Conservation (phyloP, 2,329 filamentous ascomycete species). For the Calycina herbarum region DNA sequence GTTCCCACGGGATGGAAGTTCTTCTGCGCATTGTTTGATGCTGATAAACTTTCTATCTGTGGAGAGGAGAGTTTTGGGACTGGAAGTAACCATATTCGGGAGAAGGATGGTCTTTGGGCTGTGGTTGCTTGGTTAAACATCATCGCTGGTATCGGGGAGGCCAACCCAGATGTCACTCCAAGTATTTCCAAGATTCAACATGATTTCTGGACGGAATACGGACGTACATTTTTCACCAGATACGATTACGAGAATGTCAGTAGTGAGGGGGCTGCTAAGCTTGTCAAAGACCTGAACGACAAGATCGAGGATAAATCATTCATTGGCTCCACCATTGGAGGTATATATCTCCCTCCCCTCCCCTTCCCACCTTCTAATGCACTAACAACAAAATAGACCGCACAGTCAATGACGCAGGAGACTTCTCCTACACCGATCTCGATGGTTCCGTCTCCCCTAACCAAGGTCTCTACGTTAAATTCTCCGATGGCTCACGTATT, state of each 20-base stretch:
- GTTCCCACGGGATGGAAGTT: slow-evolving; percentile 99
- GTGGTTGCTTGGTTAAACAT: slow-evolving; percentile 98
- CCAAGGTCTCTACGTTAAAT: slow-evolving; percentile 93
- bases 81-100: slow-evolving; percentile 96
- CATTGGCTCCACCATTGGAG: slow-evolving; percentile 77
- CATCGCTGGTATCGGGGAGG: slow-evolving; percentile 87
- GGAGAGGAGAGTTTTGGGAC: slow-evolving; percentile 98
- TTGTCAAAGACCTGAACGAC: slow-evolving; percentile 77
- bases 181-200: slow-evolving; percentile 96
- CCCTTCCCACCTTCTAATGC: slow-evolving; percentile 24
- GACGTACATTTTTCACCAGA: slow-evolving; percentile 97
- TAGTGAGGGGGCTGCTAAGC: slow-evolving; percentile 85
- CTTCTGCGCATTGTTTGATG: slow-evolving; percentile 94
- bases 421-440: slow-evolving; percentile 99
- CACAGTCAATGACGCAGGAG: slow-evolving; percentile 85
- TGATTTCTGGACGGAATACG: slow-evolving; percentile 95
- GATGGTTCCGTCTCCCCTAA: slow-evolving; percentile 94
- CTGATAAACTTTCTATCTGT: slow-evolving; percentile 95
- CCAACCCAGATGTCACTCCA: slow-evolving; percentile 75
- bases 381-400: slow-evolving; percentile 50
- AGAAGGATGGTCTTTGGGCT: slow-evolving; percentile 98
- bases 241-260: slow-evolving; percentile 98
- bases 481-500: slow-evolving; percentile 91
- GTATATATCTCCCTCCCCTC: slow-evolving; percentile 41
- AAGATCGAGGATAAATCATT: slow-evolving; percentile 75